Evolutionary conservation across 2,329 filamentous ascomycete species (phyloP), one percentile per base, ranked within the genome.

Genomic region (Trichoderma pleuroti): DNA sequence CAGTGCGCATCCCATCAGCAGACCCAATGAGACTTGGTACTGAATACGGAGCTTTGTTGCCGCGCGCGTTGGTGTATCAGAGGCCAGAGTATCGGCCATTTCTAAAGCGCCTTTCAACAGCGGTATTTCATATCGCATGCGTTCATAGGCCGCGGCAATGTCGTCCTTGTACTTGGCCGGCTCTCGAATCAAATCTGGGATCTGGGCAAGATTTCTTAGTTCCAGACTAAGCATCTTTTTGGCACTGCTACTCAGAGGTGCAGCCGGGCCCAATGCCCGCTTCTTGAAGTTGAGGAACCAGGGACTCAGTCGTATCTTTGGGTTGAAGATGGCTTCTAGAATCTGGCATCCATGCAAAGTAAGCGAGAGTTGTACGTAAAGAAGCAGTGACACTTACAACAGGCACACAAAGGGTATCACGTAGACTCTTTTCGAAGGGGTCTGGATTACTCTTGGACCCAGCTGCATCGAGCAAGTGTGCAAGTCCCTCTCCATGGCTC

Each of bases 401-500:
- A 26, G 79, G 76, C 0, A 81, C 63, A 28, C 74, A 75, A 9
- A 81, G 74, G 0, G 80, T 79, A 5, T 77, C 49, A 10, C 78
- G 72, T 56, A 82, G 75, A 10, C 76, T 73, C 8, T 72, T 70
- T 28, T 78, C 76, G 11, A 81, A 80, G 0, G 75, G 69, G 0
- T 76, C 77, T 0, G 72, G 61, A 74, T 76, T 76, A 3, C 75
- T 71, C 26, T 76, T 72, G 30, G 70, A 34, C 1, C 74, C 74
- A 6, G 77, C 74, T 5, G 74, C 74, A 62, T 76, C 76, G 5
- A 82, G 74, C 1, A 82, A 49, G 59, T 77, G 74, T 1, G 80
- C 76, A 28, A 82, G 74, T 0, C 78, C 80, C 46, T 79, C 76
- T 0, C 77, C 78, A 28, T 82, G 80, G 12, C 74, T 76, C 10